A percentile compares a stretch with the other conserved stretches of the same genome.
These are phyloP conservation scores for Cruciata laevipes DNA, from an alignment of 257 asterid species.

Conservation along the genomic window DNA sequence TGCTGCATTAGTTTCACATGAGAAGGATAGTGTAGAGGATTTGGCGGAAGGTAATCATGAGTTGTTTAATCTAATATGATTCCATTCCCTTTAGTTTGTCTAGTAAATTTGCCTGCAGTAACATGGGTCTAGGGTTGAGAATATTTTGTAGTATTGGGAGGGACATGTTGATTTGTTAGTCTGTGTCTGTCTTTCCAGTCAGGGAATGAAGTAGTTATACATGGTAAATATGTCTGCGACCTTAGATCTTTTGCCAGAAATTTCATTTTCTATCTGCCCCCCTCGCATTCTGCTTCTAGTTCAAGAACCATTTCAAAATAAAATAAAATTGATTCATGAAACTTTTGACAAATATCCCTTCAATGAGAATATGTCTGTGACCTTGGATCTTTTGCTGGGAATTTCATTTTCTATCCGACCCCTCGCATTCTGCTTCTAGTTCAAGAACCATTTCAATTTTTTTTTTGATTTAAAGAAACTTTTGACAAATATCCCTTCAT, in stretches of 20 bases:
- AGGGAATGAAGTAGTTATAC: no score
- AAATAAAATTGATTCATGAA: no score
- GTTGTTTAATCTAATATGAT: constrained; percentile 19
- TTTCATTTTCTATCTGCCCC: not conserved
- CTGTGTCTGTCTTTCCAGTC: not conserved
- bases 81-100: not conserved
- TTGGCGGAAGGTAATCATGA: constrained; percentile 46
- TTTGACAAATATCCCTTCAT: not conserved
- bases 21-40: constrained; percentile 28
- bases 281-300: not conserved
- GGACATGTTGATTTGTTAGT: not conserved
- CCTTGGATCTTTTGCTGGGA: not conserved
- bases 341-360: not conserved
- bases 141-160: not conserved
- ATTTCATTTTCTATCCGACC: not conserved
- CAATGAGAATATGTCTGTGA: not conserved
- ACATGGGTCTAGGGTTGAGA: not conserved
- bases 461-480: no score
- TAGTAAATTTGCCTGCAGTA: not conserved
- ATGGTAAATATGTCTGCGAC: not conserved
- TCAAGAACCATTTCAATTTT: not conserved
- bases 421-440: not conserved
- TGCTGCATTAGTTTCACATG: constrained; percentile 28
- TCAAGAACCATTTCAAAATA: not conserved
- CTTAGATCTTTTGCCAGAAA: not conserved